Conservation (phyloP, 257 asterid genomes). For the Fraxinus pennsylvanica region DNA sequence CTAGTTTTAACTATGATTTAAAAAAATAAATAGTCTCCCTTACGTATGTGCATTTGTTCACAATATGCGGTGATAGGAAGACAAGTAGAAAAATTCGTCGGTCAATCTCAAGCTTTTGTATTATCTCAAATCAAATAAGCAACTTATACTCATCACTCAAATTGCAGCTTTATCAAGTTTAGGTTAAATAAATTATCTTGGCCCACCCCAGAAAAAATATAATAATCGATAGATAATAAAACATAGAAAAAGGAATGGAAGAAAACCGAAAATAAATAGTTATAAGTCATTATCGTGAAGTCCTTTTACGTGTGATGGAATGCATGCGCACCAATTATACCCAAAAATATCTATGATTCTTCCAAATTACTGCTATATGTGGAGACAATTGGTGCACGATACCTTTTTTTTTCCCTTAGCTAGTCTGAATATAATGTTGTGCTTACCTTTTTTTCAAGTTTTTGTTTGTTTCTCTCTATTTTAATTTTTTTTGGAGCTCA, state of each 20-base stretch:
- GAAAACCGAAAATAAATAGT: neutral
- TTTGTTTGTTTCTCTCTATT: too few species aligned
- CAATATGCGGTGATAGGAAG: too few species aligned
- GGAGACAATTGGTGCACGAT: neutral
- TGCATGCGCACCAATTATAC: neutral
- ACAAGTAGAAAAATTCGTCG: neutral
- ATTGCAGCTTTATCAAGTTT: neutral
- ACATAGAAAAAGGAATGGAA: neutral
- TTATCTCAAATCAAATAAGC: neutral
- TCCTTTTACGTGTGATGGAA: neutral
- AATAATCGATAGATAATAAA: neutral
- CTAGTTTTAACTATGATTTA: too few species aligned
- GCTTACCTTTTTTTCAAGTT: too few species aligned
- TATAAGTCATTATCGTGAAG: neutral
- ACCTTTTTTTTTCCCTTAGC: too few species aligned
- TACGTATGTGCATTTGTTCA: neutral
- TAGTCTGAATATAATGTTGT: too few species aligned
- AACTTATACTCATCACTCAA: slow-evolving; percentile 3
- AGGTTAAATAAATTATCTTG: neutral
- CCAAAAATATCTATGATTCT: neutral
- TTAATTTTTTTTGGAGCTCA: too few species aligned
- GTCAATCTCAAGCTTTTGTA: neutral
- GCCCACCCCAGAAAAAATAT: neutral
- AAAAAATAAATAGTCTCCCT: too few species aligned
- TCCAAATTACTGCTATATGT: neutral